Base-by-base conservation (phyloP, 129 eudicot species). In the Tagetes erecta region DNA sequence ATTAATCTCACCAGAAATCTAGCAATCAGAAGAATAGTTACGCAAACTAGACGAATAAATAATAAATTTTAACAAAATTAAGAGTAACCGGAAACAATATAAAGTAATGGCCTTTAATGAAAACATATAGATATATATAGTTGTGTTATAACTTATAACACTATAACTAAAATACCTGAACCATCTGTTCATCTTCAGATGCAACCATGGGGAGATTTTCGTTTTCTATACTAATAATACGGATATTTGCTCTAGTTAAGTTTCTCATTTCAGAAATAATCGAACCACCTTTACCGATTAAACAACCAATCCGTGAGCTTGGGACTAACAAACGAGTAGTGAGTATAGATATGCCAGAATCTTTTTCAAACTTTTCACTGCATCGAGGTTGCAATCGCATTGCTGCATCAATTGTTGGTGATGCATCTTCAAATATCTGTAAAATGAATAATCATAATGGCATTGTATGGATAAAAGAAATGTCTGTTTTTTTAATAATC, bases 231-330 rank as follows among this genome's bases (percentile, higher is more conserved):
- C 85, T 76, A 50, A 91, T 81, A 30, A 91, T 79, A n/a, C 97
- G 98, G 41, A 87, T 89, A 66, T 80, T 89, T 62, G 96, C 96
- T 73, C 96, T 86, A 0, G 98, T 87, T 62, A 77, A 33, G 52
- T 65, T 90, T 75, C 98, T 85, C 88, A 92, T 92, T 77, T 92
- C 98, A 37, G 85, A 84, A 56, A 87, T 81, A 39, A 92, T 87
- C n/a, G 95, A 69, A 9, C 98, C 98, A 14, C 98, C 96, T 89
- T 84, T 92, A 51, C 95, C 98, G 49, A 92, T 87, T 33, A 92
- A 82, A 63, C 98, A 92, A 52, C 98, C 98, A 63, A 92, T 86
- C 59, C 85, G 80, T n/a, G 95, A 87, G 77, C 96, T 81, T 6
- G 90, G 89, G 4, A 92, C 98, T 14, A 92, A 83, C 64, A 92